Evolutionary conservation across 2,329 filamentous ascomycete species (phyloP).

Genomic region (Tricladium varicosporioides): DNA sequence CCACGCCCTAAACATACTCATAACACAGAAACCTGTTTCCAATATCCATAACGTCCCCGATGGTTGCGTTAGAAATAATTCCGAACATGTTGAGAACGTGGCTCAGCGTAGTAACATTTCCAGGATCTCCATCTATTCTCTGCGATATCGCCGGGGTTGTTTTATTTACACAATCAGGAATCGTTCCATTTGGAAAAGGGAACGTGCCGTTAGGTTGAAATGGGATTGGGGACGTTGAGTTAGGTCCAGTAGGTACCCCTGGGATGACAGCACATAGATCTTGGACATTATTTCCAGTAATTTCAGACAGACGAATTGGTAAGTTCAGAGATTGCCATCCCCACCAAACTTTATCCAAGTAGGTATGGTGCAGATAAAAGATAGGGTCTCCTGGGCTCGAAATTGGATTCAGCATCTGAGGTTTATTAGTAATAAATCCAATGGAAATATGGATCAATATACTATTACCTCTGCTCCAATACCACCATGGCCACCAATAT

Average conservation of each 20-base stretch:
- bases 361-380: constrained; percentile 33
- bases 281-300: neutral
- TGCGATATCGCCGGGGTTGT: neutral
- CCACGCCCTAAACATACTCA: constrained; percentile 1
- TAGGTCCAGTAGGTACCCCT: neutral
- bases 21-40: constrained; percentile 1
- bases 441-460: neutral
- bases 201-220: neutral
- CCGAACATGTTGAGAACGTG: neutral
- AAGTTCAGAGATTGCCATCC: constrained; percentile 32
- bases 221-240: neutral
- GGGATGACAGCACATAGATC: neutral
- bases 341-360: constrained; percentile 29
- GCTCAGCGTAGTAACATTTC: constrained; percentile 5
- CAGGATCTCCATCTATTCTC: neutral
- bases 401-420: neutral
- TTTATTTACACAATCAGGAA: neutral
- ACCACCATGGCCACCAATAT: neutral
- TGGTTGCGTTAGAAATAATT: constrained; percentile 1
- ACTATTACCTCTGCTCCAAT: neutral
- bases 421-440: neutral
- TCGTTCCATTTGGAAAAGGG: neutral
- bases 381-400: constrained; percentile 36
- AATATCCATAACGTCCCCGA: constrained; percentile 8
- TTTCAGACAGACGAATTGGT: constrained; percentile 3